Percentiles rank a stretch among this genome's conserved stretches.
Evolutionary conservation across 345 rosid genomes (phyloP).

Genomic region (Fremontodendron californicum): DNA sequence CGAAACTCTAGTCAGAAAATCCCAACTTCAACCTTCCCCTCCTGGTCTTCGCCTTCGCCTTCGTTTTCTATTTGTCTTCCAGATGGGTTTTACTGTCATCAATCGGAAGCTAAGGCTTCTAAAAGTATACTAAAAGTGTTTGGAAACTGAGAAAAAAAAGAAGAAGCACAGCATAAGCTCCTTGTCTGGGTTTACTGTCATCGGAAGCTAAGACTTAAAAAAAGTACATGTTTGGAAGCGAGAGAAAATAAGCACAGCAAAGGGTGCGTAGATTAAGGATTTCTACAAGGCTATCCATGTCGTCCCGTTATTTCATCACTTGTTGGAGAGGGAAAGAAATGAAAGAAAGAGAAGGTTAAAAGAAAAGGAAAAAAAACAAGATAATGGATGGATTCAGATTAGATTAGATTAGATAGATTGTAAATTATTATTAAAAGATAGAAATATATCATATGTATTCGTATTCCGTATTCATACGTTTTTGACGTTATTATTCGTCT

Average conservation of each 20-base stretch:
- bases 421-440: too few species aligned
- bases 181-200: neutral
- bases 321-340: too few species aligned
- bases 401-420: too few species aligned
- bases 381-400: too few species aligned
- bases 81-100: slow-evolving; percentile 30
- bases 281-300: neutral
- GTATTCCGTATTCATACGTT: neutral
- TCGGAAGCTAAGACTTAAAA: too few species aligned
- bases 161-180: neutral
- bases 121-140: neutral
- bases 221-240: too few species aligned
- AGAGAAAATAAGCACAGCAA: neutral
- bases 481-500: neutral
- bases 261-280: neutral
- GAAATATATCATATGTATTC: neutral
- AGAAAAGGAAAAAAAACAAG: too few species aligned
- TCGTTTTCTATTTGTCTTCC: slow-evolving; percentile 19
- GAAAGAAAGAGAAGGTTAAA: neutral
- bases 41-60: slow-evolving; percentile 19
- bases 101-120: slow-evolving; percentile 6
- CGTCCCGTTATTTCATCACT: neutral
- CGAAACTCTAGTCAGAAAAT: neutral
- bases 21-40: slow-evolving; percentile 2
- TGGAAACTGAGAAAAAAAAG: neutral